Evolutionary conservation across 352 stramenopile genomes (phyloP).

Genomic region (Saprolegnia parasitica): DNA sequence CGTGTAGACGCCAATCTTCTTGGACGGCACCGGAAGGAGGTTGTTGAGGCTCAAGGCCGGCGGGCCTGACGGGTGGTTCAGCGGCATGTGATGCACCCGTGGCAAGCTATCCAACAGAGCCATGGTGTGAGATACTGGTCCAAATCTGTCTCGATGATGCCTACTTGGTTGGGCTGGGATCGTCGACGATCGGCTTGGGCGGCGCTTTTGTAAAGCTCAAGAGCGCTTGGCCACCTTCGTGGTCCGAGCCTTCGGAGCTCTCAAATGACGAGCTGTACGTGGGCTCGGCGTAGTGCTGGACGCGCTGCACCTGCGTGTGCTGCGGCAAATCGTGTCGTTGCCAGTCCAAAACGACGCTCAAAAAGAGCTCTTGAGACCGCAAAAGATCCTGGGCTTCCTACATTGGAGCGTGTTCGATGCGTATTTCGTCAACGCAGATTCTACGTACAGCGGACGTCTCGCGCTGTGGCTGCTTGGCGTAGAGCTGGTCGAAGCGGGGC

Average conservation of each 20-base stretch:
- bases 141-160: slow-evolving; percentile 22
- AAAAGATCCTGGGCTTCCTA: slow-evolving; percentile 29
- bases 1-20: slow-evolving; percentile 68
- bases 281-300: slow-evolving; percentile 21
- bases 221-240: slow-evolving; percentile 25
- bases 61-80: slow-evolving; percentile 31
- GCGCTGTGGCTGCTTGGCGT: not conserved
- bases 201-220: slow-evolving; percentile 27
- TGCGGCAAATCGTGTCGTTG: slow-evolving; percentile 35
- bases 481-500: not conserved
- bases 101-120: not conserved
- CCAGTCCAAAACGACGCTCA: slow-evolving; percentile 79
- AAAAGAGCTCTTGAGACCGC: slow-evolving; percentile 74
- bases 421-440: too few relatives aligned
- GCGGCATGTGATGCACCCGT: slow-evolving; percentile 9
- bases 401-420: too few relatives aligned
- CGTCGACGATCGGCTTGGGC: slow-evolving; percentile 30
- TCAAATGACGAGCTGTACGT: slow-evolving; percentile 31
- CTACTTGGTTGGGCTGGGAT: slow-evolving; percentile 59
- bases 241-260: slow-evolving; percentile 38
- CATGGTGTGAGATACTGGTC: not conserved
- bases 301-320: not conserved
- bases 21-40: slow-evolving; percentile 32
- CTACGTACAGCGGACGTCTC: not conserved
- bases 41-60: slow-evolving; percentile 48